Percentiles rank a stretch among this genome's conserved stretches.
phyloP scores from a whole-genome alignment of 345 rosid species.

The Citrus mangshanensis region DNA sequence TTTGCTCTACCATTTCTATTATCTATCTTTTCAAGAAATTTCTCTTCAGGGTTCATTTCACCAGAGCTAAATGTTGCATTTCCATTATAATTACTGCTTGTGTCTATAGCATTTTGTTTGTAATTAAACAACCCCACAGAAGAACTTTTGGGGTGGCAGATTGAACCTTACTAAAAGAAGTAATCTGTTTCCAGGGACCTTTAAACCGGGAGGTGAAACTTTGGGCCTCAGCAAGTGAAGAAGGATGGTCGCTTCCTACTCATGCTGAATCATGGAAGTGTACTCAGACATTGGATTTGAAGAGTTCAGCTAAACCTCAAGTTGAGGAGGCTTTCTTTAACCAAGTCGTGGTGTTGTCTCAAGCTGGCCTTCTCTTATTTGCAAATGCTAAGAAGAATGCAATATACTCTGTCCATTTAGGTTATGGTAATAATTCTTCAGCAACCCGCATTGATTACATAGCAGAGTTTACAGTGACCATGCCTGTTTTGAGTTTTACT shows the following conservation, averaged over 20 bases:
- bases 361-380: slow-evolving; percentile 60
- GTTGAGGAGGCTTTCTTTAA: slow-evolving; percentile 75
- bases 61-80: neutral
- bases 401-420: slow-evolving; percentile 76
- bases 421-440: slow-evolving; percentile 74
- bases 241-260: slow-evolving; percentile 77
- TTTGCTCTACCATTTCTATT: neutral
- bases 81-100: neutral
- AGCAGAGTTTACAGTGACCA: slow-evolving; percentile 78
- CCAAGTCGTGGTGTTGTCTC: slow-evolving; percentile 76
- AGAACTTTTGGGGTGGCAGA: no score
- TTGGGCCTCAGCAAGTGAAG: slow-evolving; percentile 73
- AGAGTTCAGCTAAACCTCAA: slow-evolving; percentile 59
- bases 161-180: neutral
- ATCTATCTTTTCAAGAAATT: neutral
- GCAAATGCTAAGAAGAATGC: slow-evolving; percentile 93
- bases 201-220: slow-evolving; percentile 74
- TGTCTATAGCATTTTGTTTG: neutral
- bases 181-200: slow-evolving; percentile 56
- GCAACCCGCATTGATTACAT: slow-evolving; percentile 72
- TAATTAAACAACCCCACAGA: neutral
- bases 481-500: slow-evolving; percentile 93
- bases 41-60: neutral
- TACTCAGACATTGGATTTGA: slow-evolving; percentile 71
- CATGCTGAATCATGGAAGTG: slow-evolving; percentile 69